These are phyloP conservation scores for Iris macrosiphon DNA, from an alignment of 106 monocot species.

Conservation along the genomic window DNA sequence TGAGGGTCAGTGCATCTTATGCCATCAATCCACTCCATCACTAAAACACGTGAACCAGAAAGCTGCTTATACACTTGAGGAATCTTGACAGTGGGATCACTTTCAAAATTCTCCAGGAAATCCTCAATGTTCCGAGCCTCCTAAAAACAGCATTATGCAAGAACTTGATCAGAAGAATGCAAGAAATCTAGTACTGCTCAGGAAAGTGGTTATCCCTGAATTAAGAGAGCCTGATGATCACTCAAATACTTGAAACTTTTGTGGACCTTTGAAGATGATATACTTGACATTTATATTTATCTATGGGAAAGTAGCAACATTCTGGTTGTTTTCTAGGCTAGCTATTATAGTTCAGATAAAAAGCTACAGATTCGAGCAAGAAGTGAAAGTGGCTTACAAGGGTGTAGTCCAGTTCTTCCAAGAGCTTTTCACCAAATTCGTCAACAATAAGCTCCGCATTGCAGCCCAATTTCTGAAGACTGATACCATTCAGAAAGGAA, in stretches of 20 bases:
- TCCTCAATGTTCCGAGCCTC: conserved; percentile 97
- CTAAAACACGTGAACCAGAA: conserved; percentile 78
- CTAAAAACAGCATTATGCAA: too few relatives aligned
- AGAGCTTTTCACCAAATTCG: conserved; percentile 97
- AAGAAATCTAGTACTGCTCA: too few relatives aligned
- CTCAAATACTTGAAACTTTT: too few relatives aligned
- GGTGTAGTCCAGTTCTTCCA: conserved; percentile 97
- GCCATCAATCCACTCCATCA: conserved; percentile 99
- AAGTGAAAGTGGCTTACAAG: conserved; percentile 75
- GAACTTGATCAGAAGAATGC: too few relatives aligned
- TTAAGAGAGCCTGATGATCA: too few relatives aligned
- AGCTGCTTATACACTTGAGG: conserved; percentile 85
- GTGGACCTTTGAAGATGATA: too few relatives aligned
- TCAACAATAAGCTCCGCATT: conserved; percentile 99
- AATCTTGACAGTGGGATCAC: conserved; percentile 97
- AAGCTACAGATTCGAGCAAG: too few relatives aligned
- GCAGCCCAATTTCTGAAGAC: conserved; percentile 95
- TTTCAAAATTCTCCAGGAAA: conserved; percentile 93
- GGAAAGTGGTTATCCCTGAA: too few relatives aligned
- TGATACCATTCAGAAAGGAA: conserved; percentile 97
- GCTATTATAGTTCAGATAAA: too few relatives aligned
- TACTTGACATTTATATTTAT: too few relatives aligned
- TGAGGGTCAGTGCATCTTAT: conserved; percentile 90
- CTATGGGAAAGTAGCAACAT: too few relatives aligned
- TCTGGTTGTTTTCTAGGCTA: too few relatives aligned